phyloP scores from a whole-genome alignment of 331 rosid species.

The Quercus lobata region DNA sequence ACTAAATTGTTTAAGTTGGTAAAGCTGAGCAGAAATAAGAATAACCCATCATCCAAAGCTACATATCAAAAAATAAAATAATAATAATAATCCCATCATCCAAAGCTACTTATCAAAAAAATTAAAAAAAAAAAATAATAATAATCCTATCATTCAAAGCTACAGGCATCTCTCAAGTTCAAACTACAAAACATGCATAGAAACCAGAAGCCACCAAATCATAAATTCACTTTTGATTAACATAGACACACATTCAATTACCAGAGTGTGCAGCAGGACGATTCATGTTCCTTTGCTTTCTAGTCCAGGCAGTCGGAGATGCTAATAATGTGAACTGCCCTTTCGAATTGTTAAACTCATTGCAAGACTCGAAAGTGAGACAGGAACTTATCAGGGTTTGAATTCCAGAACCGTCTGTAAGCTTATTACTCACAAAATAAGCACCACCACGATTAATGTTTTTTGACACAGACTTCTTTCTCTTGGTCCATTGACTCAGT shows the following conservation, averaged over 20 bases:
- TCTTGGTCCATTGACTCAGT: conserved; percentile 25
- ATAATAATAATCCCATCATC: too few relatives aligned
- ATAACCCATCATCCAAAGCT: not conserved
- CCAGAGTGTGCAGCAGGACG: conserved; percentile 44
- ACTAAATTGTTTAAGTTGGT: too few relatives aligned
- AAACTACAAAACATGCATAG: not conserved
- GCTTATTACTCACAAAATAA: conserved; percentile 33
- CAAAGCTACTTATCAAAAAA: too few relatives aligned
- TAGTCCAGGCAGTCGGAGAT: conserved; percentile 42
- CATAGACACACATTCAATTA: conserved; percentile 10
- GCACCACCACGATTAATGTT: conserved; percentile 3
- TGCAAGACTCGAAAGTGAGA: conserved; percentile 57
- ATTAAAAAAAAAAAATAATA: too few relatives aligned
- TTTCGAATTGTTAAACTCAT: conserved; percentile 36
- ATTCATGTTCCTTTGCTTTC: conserved; percentile 45
- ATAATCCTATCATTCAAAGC: not conserved
- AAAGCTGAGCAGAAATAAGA: too few relatives aligned
- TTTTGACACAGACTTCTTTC: conserved; percentile 25
- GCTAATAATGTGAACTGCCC: conserved; percentile 42
- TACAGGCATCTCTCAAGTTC: not conserved
- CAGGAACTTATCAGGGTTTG: conserved; percentile 54
- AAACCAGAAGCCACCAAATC: not conserved
- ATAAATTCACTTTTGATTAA: not conserved
- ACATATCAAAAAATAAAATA: too few relatives aligned
- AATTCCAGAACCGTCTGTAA: conserved; percentile 65